Base-by-base conservation (phyloP, 2,329 filamentous ascomycete genomes). In the Beauveria asiatica region DNA sequence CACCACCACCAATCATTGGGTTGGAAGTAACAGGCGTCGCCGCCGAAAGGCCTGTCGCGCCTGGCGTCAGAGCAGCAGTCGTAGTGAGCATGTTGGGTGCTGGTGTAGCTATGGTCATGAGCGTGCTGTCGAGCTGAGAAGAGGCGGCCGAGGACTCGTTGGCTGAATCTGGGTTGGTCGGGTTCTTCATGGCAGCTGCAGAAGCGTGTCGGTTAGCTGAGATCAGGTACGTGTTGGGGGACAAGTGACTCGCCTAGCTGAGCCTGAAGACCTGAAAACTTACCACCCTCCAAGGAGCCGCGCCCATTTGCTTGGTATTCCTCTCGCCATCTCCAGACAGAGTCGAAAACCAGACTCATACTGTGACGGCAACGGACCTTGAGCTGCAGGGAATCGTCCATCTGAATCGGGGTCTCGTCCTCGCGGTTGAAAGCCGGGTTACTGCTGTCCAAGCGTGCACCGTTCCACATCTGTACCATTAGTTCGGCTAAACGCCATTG, bases 381-480 rank as follows among this genome's bases (percentile, higher is more conserved):
- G 53, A 94, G 80, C 70, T 92, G 87, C 48, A 93, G 75, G 62
- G 82, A 88, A 65, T 90, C 86, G 66, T 92, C 88, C 46, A 87
- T 77, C 42, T 78, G 73, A 48, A 77, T 74, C 19, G 80, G 75
- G 2, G 74, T 70, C 46, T 76, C 72, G 62, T 84, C 81, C 57
- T 80, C 76, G 61, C 78, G 75, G 49, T 78, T 76, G 61, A 78
- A 78, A 42, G 75, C 67, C 25, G 78, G 77, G 66, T 75, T 73
- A 65, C 75, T 74, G 64, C 72, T 74, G 41, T 83, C 80, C 10
- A 83, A 72, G 11, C 81, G 77, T n/a, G 82, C 81, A 2, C 83
- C 87, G 66, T 91, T 90, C 88, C 89, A 94, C 72, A 94, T 87
- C 74, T 93, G 90, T 6, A 90, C 89, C 79, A 93, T 88, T n/a